phyloP scores from a whole-genome alignment of 2,329 filamentous ascomycete genomes.

The Fusarium stilboides region DNA sequence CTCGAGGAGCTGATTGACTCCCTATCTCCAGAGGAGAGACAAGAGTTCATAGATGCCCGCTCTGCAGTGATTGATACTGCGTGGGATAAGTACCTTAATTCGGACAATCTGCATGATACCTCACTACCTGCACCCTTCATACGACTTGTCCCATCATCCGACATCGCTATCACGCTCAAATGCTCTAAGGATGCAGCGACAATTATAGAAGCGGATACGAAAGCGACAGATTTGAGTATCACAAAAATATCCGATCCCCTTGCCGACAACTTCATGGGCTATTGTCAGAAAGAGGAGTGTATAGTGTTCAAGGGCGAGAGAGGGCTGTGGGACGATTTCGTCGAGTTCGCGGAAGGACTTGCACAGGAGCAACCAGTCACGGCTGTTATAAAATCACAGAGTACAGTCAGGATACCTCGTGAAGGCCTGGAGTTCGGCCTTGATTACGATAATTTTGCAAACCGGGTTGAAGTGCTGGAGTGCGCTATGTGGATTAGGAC shows the following conservation, averaged over 20 bases:
- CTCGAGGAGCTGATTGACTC: constrained; percentile 12
- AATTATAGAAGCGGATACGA: too few species aligned
- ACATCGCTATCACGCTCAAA: constrained; percentile 28
- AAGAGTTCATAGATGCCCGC: constrained; percentile 2
- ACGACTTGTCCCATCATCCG: constrained; percentile 28
- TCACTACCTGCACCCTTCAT: constrained; percentile 17
- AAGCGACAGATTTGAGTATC: constrained; percentile 28
- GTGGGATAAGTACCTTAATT: constrained; percentile 34
- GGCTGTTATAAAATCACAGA: constrained; percentile 32
- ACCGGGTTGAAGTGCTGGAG: constrained; percentile 48
- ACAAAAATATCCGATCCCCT: constrained; percentile 26
- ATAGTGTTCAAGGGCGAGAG: constrained; percentile 45
- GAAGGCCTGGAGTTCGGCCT: constrained; percentile 42
- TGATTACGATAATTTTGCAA: constrained; percentile 42
- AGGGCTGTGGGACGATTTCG: constrained; percentile 38
- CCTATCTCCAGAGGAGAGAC: background rate
- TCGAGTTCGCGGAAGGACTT: constrained; percentile 33
- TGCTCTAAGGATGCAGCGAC: constrained; percentile 17
- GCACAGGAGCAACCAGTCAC: constrained; percentile 13
- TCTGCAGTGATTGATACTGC: constrained; percentile 29
- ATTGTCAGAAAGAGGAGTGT: constrained; percentile 32
- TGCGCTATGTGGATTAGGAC: constrained; percentile 45
- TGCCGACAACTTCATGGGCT: constrained; percentile 48
- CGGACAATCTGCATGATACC: constrained; percentile 6
- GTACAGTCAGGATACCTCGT: constrained; percentile 37